Evolutionary conservation across 1,284 basidiomycete genomes (phyloP), one percentile per base, ranked within the genome.

Genomic region (Grifola frondosa): DNA sequence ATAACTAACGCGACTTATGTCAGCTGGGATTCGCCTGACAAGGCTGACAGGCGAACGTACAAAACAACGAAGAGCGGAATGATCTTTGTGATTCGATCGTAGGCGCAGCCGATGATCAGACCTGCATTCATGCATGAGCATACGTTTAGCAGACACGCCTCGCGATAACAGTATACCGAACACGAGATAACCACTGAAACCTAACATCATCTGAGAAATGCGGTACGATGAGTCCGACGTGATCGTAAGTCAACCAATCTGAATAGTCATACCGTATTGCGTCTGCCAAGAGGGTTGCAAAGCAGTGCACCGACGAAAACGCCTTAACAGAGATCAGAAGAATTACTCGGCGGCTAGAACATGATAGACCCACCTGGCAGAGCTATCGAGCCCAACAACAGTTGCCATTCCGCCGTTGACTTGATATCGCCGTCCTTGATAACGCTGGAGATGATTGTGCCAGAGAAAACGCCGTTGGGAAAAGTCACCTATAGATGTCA

Each of bases 111-210:
- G 43, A 88, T 84, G 39, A 74, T 81, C 32, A 89, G 67, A 28
- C 74, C 74, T 77, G 36, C 23, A 39, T 9, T n/a, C 17, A 23
- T 33, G 22, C 26, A 23, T 33, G 30, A 25, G 37, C 29, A 30
- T 33, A 23, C 15, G 22, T n/a, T n/a, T n/a, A 9, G n/a, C 26
- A 31, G 32, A 43, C 26, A 34, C 12, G n/a, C 9, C 19, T 30
- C 21, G 15, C 21, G 16, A 35, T 30, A 12, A 8, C n/a, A 32
- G 52, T 64, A 50, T 42, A 77, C 86, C 83, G 55, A 90, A 80
- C 17, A 88, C 62, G 20, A 90, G 66, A 61, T 88, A 88, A 3
- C 88, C 84, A 31, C 74, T 71, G 64, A 90, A 88, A 1, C 88
- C 87, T 30, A 86, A 64, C 55, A 88, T 83, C 75, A 89, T 81